These are phyloP conservation scores for Diatrype stigma DNA, from an alignment of 2,329 filamentous ascomycete genomes.

Conservation along the genomic window DNA sequence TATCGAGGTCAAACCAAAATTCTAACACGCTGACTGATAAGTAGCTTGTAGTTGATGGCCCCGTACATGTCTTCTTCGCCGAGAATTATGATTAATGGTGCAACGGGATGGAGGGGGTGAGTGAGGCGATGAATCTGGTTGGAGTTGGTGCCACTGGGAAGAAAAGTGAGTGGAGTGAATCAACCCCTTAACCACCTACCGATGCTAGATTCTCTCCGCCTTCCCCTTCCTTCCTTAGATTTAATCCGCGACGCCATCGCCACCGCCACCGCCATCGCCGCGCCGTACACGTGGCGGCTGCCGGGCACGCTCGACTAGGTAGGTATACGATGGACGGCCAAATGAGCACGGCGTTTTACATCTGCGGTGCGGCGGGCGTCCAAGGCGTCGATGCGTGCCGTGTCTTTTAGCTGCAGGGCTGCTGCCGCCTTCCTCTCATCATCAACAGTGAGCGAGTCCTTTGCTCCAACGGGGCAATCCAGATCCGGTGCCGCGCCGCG, in stretches of 20 bases:
- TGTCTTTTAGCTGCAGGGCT: constrained; percentile 8
- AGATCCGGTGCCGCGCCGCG: no score
- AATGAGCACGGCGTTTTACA: constrained; percentile 10
- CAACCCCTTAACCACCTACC: no score
- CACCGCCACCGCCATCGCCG: constrained; percentile 12
- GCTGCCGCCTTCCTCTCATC: constrained; percentile 3
- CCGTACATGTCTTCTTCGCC: constrained; percentile 19
- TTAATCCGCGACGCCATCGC: background rate
- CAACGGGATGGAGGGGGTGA: constrained; percentile 13
- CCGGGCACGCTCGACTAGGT: constrained; percentile 5
- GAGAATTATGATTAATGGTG: constrained; percentile 24
- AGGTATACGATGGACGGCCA: constrained; percentile 11
- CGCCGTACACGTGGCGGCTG: constrained; percentile 12
- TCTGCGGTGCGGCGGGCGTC: constrained; percentile 18
- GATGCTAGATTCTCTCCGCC: no score
- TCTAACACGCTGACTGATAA: background rate
- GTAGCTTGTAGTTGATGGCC: constrained; percentile 17
- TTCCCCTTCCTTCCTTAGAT: no score
- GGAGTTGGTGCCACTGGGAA: constrained; percentile 22
- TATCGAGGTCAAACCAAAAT: background rate
- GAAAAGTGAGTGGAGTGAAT: constrained; percentile 13
- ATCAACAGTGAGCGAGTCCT: constrained; percentile 20
- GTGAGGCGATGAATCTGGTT: constrained; percentile 12
- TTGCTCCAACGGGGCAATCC: constrained; percentile 8
- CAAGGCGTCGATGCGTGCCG: constrained; percentile 6